Percentiles rank a stretch among this genome's conserved stretches.
phyloP scores from a whole-genome alignment of 768 basidiomycete genomes.

The Coprinopsis strossmayeri region DNA sequence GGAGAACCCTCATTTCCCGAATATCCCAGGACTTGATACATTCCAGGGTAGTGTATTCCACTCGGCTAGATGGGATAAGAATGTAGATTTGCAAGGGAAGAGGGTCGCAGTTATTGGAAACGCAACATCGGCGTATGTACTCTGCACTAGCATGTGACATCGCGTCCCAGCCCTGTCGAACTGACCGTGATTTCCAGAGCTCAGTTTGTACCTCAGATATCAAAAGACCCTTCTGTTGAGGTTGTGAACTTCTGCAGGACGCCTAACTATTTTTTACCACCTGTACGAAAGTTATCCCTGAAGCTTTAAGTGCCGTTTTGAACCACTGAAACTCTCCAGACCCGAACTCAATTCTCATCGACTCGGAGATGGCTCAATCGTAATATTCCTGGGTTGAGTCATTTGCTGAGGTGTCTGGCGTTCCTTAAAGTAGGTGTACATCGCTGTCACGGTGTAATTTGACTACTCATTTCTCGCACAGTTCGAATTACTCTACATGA shows the following conservation, averaged over 20 bases:
- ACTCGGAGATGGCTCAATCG: background rate
- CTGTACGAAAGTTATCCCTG: conserved; percentile 29
- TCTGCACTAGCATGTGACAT: no score
- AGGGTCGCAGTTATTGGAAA: conserved; percentile 54
- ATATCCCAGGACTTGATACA: conserved; percentile 24
- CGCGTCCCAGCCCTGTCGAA: no score
- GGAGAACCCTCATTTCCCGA: conserved; percentile 34
- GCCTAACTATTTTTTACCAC: conserved; percentile 40
- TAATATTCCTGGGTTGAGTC: background rate
- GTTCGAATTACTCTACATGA: background rate
- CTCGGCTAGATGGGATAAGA: conserved; percentile 41
- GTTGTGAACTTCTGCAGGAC: conserved; percentile 47
- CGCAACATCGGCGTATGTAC: conserved; percentile 46
- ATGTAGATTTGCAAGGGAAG: conserved; percentile 35
- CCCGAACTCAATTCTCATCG: background rate
- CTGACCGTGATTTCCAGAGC: no score
- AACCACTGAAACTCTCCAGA: background rate
- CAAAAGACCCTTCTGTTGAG: conserved; percentile 30
- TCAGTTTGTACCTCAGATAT: conserved; percentile 42
- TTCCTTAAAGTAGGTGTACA: no score
- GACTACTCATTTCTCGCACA: no score
- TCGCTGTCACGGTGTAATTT: no score
- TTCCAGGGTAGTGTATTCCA: conserved; percentile 51
- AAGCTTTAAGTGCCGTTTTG: no score
- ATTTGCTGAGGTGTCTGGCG: background rate